These are phyloP conservation scores for Pneumocystis sp. DNA, from an alignment of 1,139 yeast species.

Conservation along the genomic window DNA sequence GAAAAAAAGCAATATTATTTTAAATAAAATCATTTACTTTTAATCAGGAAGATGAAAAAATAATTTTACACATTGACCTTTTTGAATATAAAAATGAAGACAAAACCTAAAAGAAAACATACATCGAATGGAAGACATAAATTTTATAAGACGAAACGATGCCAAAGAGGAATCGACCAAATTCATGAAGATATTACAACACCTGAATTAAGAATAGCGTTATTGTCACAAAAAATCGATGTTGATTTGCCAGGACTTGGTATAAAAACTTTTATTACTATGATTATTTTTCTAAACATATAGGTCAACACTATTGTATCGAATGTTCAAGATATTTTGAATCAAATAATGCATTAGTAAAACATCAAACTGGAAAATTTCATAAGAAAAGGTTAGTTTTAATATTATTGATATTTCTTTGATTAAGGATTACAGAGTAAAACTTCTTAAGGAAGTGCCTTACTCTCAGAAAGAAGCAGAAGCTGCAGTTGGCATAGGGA, in stretches of 20 bases:
- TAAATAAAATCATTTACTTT: too few species aligned
- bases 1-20: neutral
- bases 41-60: too few species aligned
- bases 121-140: neutral
- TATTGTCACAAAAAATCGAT: constrained; percentile 72
- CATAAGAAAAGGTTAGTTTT: constrained; percentile 35
- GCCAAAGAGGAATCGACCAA: constrained; percentile 45
- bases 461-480: constrained; percentile 79
- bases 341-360: constrained; percentile 53
- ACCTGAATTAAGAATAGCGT: constrained; percentile 42
- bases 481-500: constrained; percentile 73
- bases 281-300: neutral
- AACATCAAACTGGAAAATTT: constrained; percentile 63
- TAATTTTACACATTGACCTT: neutral
- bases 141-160: neutral
- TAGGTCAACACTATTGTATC: constrained; percentile 72
- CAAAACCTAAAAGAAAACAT: neutral
- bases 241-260: constrained; percentile 82
- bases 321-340: constrained; percentile 91
- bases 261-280: neutral
- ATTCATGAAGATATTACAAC: constrained; percentile 61
- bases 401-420: neutral
- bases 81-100: neutral
- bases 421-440: constrained; percentile 35
- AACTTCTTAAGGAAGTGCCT: constrained; percentile 59